Conservation (phyloP, 208 protist species). For the Trypanosoma rangeli region DNA sequence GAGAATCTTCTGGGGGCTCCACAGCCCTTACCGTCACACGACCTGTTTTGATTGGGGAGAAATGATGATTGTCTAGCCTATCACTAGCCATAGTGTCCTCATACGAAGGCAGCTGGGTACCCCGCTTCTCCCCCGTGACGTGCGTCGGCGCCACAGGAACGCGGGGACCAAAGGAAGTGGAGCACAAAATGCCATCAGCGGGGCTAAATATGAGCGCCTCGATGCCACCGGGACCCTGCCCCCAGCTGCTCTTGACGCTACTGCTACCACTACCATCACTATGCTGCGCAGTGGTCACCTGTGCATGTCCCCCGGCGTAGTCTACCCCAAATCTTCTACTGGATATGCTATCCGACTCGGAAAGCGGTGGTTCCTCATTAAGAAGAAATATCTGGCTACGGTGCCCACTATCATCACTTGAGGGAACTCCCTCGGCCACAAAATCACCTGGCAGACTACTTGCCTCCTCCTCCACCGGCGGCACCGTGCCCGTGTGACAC, state of each 20-base stretch:
- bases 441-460: background rate
- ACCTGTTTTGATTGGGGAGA: background rate
- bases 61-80: background rate
- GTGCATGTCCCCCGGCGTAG: background rate
- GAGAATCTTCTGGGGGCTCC: background rate
- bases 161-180: background rate
- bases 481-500: background rate
- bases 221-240: background rate
- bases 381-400: background rate
- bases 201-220: background rate
- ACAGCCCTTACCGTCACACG: background rate
- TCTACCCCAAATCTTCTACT: background rate
- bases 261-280: background rate
- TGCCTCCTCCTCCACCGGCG: background rate
- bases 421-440: background rate
- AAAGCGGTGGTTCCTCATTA: background rate
- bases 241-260: conserved; percentile 5
- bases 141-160: background rate
- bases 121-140: background rate
- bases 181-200: background rate
- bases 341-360: background rate
- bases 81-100: background rate
- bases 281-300: background rate
- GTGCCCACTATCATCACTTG: background rate
- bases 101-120: background rate